These are phyloP conservation scores for Zhuliangozyma blackwelliae DNA, from an alignment of 1,139 yeast species.

Conservation along the genomic window DNA sequence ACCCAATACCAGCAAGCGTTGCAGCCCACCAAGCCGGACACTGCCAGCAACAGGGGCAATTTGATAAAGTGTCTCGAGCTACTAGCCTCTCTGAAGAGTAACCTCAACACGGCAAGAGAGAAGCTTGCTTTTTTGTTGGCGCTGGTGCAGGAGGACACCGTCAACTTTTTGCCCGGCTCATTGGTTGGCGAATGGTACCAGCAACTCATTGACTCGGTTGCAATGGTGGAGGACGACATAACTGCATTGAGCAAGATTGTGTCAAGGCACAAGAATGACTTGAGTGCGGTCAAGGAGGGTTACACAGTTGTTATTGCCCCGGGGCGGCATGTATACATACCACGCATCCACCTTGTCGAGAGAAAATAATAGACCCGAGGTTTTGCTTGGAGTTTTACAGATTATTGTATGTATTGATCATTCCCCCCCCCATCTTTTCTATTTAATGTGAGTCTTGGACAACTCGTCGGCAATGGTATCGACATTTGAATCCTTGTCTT, in stretches of 20 bases:
- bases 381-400: no score
- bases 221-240: constrained; percentile 5
- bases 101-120: constrained; percentile 15
- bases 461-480: constrained; percentile 60
- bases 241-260: constrained; percentile 23
- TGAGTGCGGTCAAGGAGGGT: constrained; percentile 9
- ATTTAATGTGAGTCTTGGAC: constrained; percentile 46
- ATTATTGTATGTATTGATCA: no score
- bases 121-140: constrained; percentile 6
- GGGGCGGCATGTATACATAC: constrained; percentile 31
- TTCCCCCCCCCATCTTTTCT: constrained; percentile 1
- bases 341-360: no score
- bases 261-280: constrained; percentile 17
- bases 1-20: constrained; percentile 20
- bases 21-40: constrained; percentile 5
- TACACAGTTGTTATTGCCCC: constrained; percentile 14
- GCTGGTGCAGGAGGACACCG: constrained; percentile 8
- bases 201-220: constrained; percentile 4
- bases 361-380: no score
- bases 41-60: constrained; percentile 4
- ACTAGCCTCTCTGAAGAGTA: constrained; percentile 10
- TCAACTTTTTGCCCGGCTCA: constrained; percentile 18
- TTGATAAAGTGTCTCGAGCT: constrained; percentile 10
- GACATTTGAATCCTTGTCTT: constrained; percentile 33
- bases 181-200: constrained; percentile 8